These are phyloP conservation scores for Halenospora varia DNA, from an alignment of 495 filamentous ascomycete genomes.

Conservation along the genomic window DNA sequence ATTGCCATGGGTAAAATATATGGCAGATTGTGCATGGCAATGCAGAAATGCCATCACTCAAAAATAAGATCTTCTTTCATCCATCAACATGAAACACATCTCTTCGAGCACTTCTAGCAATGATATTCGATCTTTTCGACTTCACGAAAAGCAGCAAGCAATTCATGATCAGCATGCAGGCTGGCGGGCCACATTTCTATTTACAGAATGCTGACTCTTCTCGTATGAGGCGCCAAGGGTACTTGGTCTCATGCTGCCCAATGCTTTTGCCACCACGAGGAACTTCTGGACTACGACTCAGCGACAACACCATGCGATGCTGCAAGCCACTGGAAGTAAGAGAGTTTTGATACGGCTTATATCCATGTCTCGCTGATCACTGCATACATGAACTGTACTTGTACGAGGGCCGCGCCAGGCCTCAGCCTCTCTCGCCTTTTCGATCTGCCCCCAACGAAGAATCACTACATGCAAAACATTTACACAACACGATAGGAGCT, in stretches of 20 bases:
- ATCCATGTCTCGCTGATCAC: too few relatives aligned
- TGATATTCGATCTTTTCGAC: neutral
- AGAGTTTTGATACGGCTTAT: too few relatives aligned
- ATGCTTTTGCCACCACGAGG: neutral
- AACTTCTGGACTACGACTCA: too few relatives aligned
- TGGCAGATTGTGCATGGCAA: neutral
- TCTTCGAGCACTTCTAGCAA: neutral
- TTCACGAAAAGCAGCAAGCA: neutral
- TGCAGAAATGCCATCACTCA: neutral
- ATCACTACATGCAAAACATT: too few relatives aligned
- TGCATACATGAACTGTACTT: too few relatives aligned
- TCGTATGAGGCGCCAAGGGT: neutral
- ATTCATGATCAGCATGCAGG: neutral
- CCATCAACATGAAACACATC: neutral
- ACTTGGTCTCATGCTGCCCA: neutral
- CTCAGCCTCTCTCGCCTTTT: too few relatives aligned
- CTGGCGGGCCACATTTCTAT: neutral
- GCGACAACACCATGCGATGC: too few relatives aligned
- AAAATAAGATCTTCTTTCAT: neutral
- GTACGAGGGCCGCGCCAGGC: too few relatives aligned
- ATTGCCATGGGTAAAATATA: neutral
- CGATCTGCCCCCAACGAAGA: too few relatives aligned
- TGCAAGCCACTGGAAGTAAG: too few relatives aligned
- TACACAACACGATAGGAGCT: too few relatives aligned
- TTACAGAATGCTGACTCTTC: neutral